Evolutionary conservation across 176 grass and related monocot genomes (phyloP), one percentile per base, ranked within the genome.

Genomic region (Bothriochloa decipiens): DNA sequence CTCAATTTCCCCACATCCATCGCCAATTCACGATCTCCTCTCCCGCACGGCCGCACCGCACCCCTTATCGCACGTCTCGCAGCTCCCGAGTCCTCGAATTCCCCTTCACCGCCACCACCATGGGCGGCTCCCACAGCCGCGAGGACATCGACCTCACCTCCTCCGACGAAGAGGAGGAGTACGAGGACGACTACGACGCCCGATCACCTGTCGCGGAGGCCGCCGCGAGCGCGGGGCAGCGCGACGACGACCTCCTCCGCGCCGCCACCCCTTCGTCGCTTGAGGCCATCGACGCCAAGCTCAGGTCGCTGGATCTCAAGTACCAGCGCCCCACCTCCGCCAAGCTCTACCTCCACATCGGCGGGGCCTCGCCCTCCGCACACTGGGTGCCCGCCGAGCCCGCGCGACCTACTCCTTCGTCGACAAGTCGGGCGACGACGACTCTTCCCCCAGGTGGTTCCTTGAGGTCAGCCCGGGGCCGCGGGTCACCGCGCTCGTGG

Each of bases 311-410:
- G 37, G 89, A 93, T 65, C 87, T 95, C 83, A 92, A 92, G 89
- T 93, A 88, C 69, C 46, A 88, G 27, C 83, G 67, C 3, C 79
- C 74, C 22, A 77, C 83, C 62, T 15, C 80, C 43, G 70, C 90
- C 70, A 95, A 92, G 60, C 91, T 98, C 28, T 98, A 98, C 81
- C 87, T 93, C 66, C 96, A 98, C 74, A 86, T 91, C 43, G 96
- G 96, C 22, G 93, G 93, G 14, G 87, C 88, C 80, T 89, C 96
- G 35, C 18, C 93, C 46, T 84, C 84, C 84, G 93, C 89, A 53
- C 87, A 81, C 49, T 98, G 93, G 96, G 84, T 87, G 33, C 35
- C 81, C 73, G 87, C 91, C 47, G 91, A 93, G 72, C 90, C 87
- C 79, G 73, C 12, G 87, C 89, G 36, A 84, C 80, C 23, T 95